phyloP scores from a whole-genome alignment of 345 rosid genomes.

The Lepidium didymum region DNA sequence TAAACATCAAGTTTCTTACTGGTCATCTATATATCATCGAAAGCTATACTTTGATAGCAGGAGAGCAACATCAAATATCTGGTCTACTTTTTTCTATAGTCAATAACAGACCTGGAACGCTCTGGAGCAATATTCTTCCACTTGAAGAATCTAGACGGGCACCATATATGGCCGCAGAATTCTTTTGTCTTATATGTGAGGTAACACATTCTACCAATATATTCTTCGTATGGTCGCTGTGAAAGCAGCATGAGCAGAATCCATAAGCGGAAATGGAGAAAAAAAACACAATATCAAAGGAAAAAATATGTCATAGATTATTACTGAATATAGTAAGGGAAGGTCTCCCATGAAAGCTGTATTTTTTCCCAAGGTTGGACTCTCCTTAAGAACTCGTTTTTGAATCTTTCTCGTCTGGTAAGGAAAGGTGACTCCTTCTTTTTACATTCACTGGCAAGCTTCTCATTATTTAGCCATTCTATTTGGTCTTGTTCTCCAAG shows the following conservation, averaged over 20 bases:
- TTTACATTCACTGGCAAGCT: slow-evolving; percentile 59
- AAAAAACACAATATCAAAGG: neutral
- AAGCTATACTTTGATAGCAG: neutral
- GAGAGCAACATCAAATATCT: slow-evolving; percentile 1
- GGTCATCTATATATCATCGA: neutral
- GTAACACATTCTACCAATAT: slow-evolving; percentile 78
- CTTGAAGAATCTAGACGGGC: slow-evolving; percentile 75
- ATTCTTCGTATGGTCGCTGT: slow-evolving; percentile 68
- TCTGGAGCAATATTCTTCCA: slow-evolving; percentile 85
- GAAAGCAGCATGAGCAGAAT: slow-evolving; percentile 8
- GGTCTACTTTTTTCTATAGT: neutral
- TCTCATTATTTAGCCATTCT: slow-evolving; percentile 89
- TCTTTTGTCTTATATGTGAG: slow-evolving; percentile 73
- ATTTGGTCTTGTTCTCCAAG: slow-evolving; percentile 91
- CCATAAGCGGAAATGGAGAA: slow-evolving; percentile 3
- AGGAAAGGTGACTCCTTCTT: slow-evolving; percentile 77
- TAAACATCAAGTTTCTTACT: slow-evolving; percentile 5
- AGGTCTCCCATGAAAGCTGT: slow-evolving; percentile 84
- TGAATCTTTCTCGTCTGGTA: slow-evolving; percentile 67
- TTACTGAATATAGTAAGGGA: slow-evolving; percentile 94
- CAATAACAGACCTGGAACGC: slow-evolving; percentile 66
- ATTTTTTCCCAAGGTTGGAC: slow-evolving; percentile 89
- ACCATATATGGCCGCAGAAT: slow-evolving; percentile 52
- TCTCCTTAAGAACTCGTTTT: slow-evolving; percentile 67
- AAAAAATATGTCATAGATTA: neutral